Base-by-base conservation (phyloP, 129 eudicot species). In the Flaveria robusta region DNA sequence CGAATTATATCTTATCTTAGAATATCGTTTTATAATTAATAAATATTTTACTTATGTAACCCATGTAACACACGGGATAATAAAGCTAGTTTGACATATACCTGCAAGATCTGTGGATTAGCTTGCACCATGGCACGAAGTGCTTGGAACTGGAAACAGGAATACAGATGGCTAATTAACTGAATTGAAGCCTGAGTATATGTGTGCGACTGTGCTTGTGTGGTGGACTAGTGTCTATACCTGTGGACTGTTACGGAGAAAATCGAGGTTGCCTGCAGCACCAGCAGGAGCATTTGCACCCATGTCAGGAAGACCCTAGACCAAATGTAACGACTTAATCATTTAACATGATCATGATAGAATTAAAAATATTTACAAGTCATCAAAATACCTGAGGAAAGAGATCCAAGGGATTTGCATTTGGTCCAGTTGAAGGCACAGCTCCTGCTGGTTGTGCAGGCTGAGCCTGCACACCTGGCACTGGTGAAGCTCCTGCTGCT, bases 51-150 rank as follows among this genome's bases (percentile, higher is more conserved):
- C n/a, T n/a, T n/a, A n/a, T n/a, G n/a, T n/a, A n/a, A n/a, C n/a
- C n/a, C n/a, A n/a, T n/a, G n/a, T n/a, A n/a, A n/a, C n/a, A n/a
- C n/a, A n/a, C n/a, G n/a, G n/a, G n/a, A n/a, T n/a, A n/a, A n/a
- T n/a, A n/a, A n/a, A n/a, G n/a, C n/a, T n/a, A n/a, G n/a, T n/a
- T n/a, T 55, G 20, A 52, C 11, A 42, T 18, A 77, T 80, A 88
- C 98, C 98, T 93, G 98, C 83, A 93, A 88, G 45, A 90, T 90
- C 83, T 90, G 97, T 22, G 98, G 98, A 78, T 93, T 93, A 69
- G 98, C 89, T 84, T 91, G 98, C 82, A 93, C 98, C 97, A 91
- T 88, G 56, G 96, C 86, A 77, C 97, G 80, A 81, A 93, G 85
- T 39, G 98, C 96, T 87, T 93, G 98, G 76, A 93, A 93, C 98